Conservation (phyloP, 495 filamentous ascomycete species). For the Penicillium roqueforti region DNA sequence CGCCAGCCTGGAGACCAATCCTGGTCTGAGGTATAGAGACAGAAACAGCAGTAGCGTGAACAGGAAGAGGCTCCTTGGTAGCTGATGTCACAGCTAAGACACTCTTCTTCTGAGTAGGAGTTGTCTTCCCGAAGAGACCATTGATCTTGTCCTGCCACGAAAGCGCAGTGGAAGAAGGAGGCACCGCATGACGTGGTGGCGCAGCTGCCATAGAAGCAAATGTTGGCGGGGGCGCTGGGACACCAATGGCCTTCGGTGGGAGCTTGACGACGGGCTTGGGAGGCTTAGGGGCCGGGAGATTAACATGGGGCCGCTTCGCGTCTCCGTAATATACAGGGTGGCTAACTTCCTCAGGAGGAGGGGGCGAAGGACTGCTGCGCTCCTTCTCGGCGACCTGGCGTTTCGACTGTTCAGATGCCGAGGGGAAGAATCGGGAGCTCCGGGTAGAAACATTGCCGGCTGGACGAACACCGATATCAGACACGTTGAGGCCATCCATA, state of each 20-base stretch:
- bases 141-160: conserved; percentile 76
- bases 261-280: conserved; percentile 67
- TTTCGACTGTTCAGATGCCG: conserved; percentile 38
- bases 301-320: conserved; percentile 59
- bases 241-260: conserved; percentile 52
- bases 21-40: conserved; percentile 52
- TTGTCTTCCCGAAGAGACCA: conserved; percentile 61
- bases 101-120: conserved; percentile 48
- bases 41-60: conserved; percentile 49
- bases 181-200: conserved; percentile 22
- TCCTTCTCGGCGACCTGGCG: conserved; percentile 33
- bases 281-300: conserved; percentile 60
- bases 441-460: conserved; percentile 40
- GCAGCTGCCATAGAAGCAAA: conserved; percentile 55
- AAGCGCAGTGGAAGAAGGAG: conserved; percentile 28
- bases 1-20: conserved; percentile 25
- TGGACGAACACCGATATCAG: conserved; percentile 32
- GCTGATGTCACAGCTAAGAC: conserved; percentile 53
- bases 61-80: conserved; percentile 58
- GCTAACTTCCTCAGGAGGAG: conserved; percentile 61
- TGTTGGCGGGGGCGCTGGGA: conserved; percentile 44
- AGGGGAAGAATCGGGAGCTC: conserved; percentile 71
- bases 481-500: conserved; percentile 26
- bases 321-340: conserved; percentile 72
- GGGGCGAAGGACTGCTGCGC: conserved; percentile 54